Conservation (phyloP, 257 asterid genomes). For the Linderniella brevidens region DNA sequence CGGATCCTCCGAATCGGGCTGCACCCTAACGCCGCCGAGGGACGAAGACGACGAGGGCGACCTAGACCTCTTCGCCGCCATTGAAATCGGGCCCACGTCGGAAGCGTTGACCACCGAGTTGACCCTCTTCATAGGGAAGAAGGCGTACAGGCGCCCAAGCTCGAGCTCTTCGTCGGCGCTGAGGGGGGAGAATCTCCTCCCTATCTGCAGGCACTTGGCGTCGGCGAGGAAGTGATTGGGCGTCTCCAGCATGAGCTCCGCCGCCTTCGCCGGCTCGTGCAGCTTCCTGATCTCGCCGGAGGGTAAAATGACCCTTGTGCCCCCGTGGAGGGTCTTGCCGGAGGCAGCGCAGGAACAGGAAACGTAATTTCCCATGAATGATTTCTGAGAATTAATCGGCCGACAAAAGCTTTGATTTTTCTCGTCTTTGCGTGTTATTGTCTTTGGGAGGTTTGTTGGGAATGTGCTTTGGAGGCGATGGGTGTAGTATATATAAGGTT, state of each 20-base stretch:
- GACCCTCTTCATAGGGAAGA: slow-evolving; percentile 43
- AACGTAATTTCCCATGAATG: slow-evolving; percentile 38
- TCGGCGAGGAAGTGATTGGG: slow-evolving; percentile 39
- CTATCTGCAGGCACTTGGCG: slow-evolving; percentile 26
- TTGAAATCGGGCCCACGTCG: slow-evolving; percentile 29
- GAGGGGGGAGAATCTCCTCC: slow-evolving; percentile 38
- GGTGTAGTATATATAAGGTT: no score
- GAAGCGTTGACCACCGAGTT: slow-evolving; percentile 35
- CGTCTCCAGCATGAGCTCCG: slow-evolving; percentile 60
- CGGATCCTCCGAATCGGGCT: no score
- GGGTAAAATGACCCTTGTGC: slow-evolving; percentile 37
- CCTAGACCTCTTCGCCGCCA: slow-evolving; percentile 15
- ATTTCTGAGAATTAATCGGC: no score
- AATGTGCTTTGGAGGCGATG: no score
- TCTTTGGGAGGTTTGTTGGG: no score
- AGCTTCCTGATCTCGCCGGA: slow-evolving; percentile 44
- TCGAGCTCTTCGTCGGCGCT: slow-evolving; percentile 57
- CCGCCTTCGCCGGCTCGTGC: slow-evolving; percentile 44
- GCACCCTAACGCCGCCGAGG: slow-evolving; percentile 2
- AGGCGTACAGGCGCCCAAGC: slow-evolving; percentile 34
- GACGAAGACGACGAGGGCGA: slow-evolving; percentile 35
- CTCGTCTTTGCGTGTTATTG: no score
- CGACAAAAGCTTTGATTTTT: no score
- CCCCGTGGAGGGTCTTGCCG: slow-evolving; percentile 19
- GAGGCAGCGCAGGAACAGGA: slow-evolving; percentile 42